These are phyloP conservation scores for Colletotrichum cuscutae DNA, from an alignment of 2,329 filamentous ascomycete species.

Conservation along the genomic window DNA sequence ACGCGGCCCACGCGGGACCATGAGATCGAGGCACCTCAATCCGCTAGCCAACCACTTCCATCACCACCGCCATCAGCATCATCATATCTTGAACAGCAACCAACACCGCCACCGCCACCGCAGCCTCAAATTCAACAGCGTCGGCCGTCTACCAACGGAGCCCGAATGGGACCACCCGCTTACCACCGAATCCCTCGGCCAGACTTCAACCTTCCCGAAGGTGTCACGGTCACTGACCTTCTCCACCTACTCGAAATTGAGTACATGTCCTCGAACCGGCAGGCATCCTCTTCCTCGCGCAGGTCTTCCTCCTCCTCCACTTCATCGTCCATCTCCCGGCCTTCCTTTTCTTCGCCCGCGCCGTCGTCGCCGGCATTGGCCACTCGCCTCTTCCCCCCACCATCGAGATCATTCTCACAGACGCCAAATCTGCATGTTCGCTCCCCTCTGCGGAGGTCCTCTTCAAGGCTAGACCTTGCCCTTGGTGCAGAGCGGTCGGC, in stretches of 20 bases:
- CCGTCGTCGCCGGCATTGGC: background rate
- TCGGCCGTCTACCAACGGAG: background rate
- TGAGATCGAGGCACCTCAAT: background rate
- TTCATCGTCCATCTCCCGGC: background rate
- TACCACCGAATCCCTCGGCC: conserved; percentile 28
- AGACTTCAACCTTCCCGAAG: conserved; percentile 19
- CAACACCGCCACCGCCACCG: background rate
- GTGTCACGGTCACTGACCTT: conserved; percentile 28
- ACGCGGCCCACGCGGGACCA: background rate
- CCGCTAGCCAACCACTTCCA: background rate
- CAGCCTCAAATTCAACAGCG: background rate
- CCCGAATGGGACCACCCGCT: conserved; percentile 1
- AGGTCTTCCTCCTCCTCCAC: conserved; percentile 2
- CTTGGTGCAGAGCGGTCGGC: conserved; percentile 26
- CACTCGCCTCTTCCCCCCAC: background rate
- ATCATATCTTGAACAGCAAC: background rate
- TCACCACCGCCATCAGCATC: background rate
- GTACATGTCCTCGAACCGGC: conserved; percentile 9
- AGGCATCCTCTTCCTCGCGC: background rate
- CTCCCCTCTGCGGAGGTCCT: conserved; percentile 13
- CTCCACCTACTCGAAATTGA: conserved; percentile 27
- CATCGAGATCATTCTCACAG: background rate
- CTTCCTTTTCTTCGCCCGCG: background rate
- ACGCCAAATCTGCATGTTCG: conserved; percentile 5
- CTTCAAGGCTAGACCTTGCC: conserved; percentile 24